phyloP scores from a whole-genome alignment of 192 early-diverging fungal genomes.

The Backusella australiensis region DNA sequence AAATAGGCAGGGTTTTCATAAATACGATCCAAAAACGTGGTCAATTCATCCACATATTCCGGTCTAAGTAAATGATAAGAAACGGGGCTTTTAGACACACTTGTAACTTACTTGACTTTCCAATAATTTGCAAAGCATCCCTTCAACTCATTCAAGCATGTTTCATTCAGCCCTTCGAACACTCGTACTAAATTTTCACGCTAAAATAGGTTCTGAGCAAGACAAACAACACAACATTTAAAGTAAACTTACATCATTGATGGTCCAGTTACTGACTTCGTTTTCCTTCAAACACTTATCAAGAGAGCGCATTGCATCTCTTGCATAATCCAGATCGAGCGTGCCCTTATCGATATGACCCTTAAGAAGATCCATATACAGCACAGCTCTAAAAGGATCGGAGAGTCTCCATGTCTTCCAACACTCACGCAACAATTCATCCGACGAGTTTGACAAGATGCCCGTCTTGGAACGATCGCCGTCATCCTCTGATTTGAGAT shows the following conservation, averaged over 20 bases:
- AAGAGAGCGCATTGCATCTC: conserved; percentile 33
- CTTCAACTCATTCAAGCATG: conserved; percentile 27
- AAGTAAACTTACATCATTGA: conserved; percentile 46
- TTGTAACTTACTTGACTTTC: conserved; percentile 23
- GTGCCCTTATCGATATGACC: conserved; percentile 36
- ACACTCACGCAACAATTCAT: conserved; percentile 63
- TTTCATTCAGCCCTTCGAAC: conserved; percentile 45
- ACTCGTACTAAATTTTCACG: conserved; percentile 44
- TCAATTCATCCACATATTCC: conserved; percentile 26
- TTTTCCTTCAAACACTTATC: conserved; percentile 48
- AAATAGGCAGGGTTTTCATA: conserved; percentile 35
- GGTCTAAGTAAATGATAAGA: conserved; percentile 20
- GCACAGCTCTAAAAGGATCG: conserved; percentile 47
- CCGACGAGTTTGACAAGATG: conserved; percentile 50
- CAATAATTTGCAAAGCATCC: conserved; percentile 31
- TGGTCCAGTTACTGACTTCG: conserved; percentile 50
- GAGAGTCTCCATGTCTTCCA: conserved; percentile 68
- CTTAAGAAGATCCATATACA: conserved; percentile 48
- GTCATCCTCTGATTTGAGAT: conserved; percentile 36
- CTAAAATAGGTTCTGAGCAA: conserved; percentile 14
- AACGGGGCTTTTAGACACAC: no score
- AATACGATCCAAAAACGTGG: conserved; percentile 31
- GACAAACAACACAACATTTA: neutral
- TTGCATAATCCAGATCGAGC: conserved; percentile 35
- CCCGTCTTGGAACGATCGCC: conserved; percentile 36